Evolutionary conservation across 2,329 filamentous ascomycete genomes (phyloP), one percentile per base, ranked within the genome.

Genomic region (Stromatinia cepivora): DNA sequence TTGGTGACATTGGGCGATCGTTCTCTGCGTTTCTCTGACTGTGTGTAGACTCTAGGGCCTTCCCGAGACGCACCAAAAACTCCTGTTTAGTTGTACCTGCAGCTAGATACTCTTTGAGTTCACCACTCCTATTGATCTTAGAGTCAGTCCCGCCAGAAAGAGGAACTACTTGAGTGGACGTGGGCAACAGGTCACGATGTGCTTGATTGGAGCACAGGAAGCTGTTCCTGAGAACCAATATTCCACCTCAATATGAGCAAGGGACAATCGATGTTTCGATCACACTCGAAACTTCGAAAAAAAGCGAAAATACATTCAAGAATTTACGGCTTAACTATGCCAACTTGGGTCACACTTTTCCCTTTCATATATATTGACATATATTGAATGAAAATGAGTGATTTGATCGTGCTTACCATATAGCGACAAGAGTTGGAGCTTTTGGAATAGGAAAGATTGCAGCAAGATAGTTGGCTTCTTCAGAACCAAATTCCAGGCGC

Each of bases 401-500:
- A 25, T 10, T 39, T 11, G 1, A 36, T 20, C 5, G n/a, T 39
- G 36, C 84, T 66, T 81, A 90, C 86, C 89, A 88, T 74, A 97
- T 94, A 28, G 96, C 83, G 22, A 97, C 85, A 11, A 97, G 81
- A 1, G 91, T 91, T 0, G 94, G 94, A n/a, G 88, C 88, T 73
- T 88, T 88, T 1, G 87, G 86, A n/a, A 97, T 82, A 0, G 92
- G 92, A 75, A 92, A 96, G 76, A 97, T 92, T 58, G 92, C 92
- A 13, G 89, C 86, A 20, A 98, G 83, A 76, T 93, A 96, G 8
- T 87, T 88, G 13, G 93, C 93, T 81, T 97, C 93, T 73, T 91
- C 86, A 2, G 91, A 93, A 31, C 90, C 92, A 25, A 89, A 88
- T 46, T 84, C 80, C 31, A 97, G 83, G 64, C 90, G 87, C 31